phyloP scores from a whole-genome alignment of 257 asterid species.

The Solanum corneliomulleri region DNA sequence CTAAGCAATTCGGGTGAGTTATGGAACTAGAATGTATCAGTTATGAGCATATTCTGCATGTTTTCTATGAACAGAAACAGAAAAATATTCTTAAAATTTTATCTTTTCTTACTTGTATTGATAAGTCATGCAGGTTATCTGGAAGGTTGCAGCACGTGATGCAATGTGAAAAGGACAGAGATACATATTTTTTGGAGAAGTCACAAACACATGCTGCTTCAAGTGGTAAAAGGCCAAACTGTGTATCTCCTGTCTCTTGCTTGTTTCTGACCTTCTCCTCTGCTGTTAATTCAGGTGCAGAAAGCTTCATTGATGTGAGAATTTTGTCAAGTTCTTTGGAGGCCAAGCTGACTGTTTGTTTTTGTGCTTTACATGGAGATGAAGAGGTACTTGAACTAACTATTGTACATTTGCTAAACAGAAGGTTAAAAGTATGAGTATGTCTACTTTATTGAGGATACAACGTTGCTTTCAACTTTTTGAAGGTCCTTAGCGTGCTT shows the following conservation, averaged over 20 bases:
- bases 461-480: background rate
- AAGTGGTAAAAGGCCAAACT: conserved; percentile 29
- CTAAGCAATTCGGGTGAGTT: conserved; percentile 42
- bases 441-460: background rate
- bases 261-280: background rate
- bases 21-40: conserved; percentile 7
- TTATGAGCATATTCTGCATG: background rate
- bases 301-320: conserved; percentile 38
- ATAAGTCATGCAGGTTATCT: conserved; percentile 28
- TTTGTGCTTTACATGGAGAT: conserved; percentile 35
- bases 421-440: background rate
- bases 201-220: conserved; percentile 13
- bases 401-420: background rate
- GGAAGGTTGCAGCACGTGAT: conserved; percentile 60
- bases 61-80: background rate
- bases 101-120: background rate
- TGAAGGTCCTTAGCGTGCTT: background rate
- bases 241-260: background rate
- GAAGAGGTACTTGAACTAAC: conserved; percentile 33
- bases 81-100: background rate
- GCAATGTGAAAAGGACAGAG: conserved; percentile 60
- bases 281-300: conserved; percentile 30
- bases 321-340: conserved; percentile 68
- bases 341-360: conserved; percentile 77
- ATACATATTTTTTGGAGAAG: conserved; percentile 32